Evolutionary conservation across 2,329 filamentous ascomycete genomes (phyloP).

Genomic region (Hymenoscyphus occultus): DNA sequence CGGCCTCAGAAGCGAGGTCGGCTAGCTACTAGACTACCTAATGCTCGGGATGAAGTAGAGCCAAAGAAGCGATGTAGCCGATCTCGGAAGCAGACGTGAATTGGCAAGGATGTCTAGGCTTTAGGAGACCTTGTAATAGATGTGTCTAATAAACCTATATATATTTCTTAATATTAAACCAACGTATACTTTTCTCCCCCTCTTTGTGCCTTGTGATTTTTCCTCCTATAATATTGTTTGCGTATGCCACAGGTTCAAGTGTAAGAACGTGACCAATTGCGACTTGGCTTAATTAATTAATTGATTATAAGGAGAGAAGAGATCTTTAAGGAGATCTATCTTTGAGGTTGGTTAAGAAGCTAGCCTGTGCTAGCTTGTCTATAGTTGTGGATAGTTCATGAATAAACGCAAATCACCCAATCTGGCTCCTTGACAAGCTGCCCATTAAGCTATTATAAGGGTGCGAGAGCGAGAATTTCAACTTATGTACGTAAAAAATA

Average conservation of each 20-base stretch:
- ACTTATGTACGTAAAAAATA: too few relatives aligned
- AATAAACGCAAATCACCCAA: too few relatives aligned
- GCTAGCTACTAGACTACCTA: not conserved
- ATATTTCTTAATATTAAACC: not conserved
- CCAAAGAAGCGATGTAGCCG: conserved; percentile 11
- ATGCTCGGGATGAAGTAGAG: not conserved
- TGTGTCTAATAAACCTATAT: not conserved
- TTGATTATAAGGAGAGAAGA: too few relatives aligned
- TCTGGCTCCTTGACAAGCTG: too few relatives aligned
- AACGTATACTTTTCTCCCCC: not conserved
- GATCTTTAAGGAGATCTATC: too few relatives aligned
- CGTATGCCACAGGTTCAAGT: not conserved
- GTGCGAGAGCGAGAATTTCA: too few relatives aligned
- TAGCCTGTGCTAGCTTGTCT: too few relatives aligned
- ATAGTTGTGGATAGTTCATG: too few relatives aligned
- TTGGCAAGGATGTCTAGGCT: not conserved
- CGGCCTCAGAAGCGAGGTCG: conserved; percentile 2
- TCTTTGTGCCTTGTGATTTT: not conserved
- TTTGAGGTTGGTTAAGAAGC: too few relatives aligned
- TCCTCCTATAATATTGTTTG: not conserved
- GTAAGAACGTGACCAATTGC: too few relatives aligned
- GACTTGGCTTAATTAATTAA: too few relatives aligned
- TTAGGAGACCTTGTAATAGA: not conserved
- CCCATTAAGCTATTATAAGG: too few relatives aligned
- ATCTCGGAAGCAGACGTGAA: conserved; percentile 12